Base-by-base conservation (phyloP, 164 flowering plant species). In the Annona cherimola region DNA sequence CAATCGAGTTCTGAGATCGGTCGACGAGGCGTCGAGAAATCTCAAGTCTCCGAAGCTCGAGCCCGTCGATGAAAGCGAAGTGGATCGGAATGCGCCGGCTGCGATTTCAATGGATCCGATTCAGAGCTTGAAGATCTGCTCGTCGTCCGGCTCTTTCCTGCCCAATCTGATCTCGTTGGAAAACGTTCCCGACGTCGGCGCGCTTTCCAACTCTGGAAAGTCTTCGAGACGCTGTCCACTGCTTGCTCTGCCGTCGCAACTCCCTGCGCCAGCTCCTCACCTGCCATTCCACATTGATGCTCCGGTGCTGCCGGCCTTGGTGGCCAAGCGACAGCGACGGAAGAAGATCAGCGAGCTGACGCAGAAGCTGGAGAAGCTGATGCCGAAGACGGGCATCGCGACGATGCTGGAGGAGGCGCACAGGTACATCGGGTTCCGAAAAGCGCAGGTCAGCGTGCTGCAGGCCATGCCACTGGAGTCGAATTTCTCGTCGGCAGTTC, bases 351-450 rank as follows among this genome's bases (percentile, higher is more conserved):
- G 88, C 77, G 96, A 90, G 39, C 82, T 74, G 76, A 79, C 74
- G 0, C 75, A 82, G 45, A 61, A 72, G 50, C 76, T 91, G 59
- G 81, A 84, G 78, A 81, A 82, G 73, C 88, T 91, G 70, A 73
- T 93, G 81, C 98, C 96, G 2, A 89, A 86, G 75, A 85, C 86
- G 91, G 86, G 81, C 79, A 84, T 43, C 42, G 88, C 86, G 42
- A 84, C 87, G n/a, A 67, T 85, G 83, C 83, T 90, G n/a, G 90
- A 84, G 66, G 90, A 90, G 76, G 85, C 88, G 44, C 74, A 75
- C 80, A 88, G 89, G 85, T 90, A 93, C 85, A 74, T 89, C 69
- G 80, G 71, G 82, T 91, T 86, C 78, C 80, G 91, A 3, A 73
- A 87, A 80, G 86, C 92, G 20, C 98, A 90, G 73, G 74, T 90